phyloP scores from a whole-genome alignment of 371 early-diverging fungal species.

The Blakeslea trispora region DNA sequence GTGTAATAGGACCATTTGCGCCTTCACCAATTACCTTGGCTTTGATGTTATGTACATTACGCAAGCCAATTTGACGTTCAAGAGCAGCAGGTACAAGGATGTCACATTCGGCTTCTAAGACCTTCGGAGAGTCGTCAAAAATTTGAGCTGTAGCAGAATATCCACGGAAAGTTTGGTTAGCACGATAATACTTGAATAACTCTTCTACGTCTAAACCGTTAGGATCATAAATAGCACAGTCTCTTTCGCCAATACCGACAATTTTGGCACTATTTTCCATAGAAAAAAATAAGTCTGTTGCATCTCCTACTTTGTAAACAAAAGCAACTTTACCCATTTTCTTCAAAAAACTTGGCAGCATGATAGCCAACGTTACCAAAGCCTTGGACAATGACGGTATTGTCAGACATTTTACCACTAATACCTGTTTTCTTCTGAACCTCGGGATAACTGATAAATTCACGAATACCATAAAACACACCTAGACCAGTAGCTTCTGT shows the following conservation, averaged over 20 bases:
- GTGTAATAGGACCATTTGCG: conserved; percentile 88
- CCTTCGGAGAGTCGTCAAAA: conserved; percentile 57
- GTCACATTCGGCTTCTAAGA: conserved; percentile 84
- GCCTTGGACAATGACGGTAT: conserved; percentile 80
- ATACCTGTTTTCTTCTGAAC: conserved; percentile 77
- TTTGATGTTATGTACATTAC: conserved; percentile 75
- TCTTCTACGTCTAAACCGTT: conserved; percentile 77
- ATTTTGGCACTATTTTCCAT: conserved; percentile 65
- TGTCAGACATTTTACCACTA: conserved; percentile 67
- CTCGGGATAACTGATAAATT: conserved; percentile 81
- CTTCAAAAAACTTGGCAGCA: conserved; percentile 87
- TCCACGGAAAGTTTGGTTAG: conserved; percentile 71
- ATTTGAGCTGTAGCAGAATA: conserved; percentile 66
- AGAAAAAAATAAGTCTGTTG: background rate
- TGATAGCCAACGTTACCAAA: conserved; percentile 93
- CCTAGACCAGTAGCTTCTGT: conserved; percentile 91
- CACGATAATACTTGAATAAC: conserved; percentile 65
- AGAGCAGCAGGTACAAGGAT: conserved; percentile 86
- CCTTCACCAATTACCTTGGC: conserved; percentile 90
- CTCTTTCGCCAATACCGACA: conserved; percentile 79
- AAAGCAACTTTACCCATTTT: conserved; percentile 58
- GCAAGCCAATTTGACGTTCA: conserved; percentile 83
- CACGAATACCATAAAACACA: conserved; percentile 85
- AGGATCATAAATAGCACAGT: conserved; percentile 69
- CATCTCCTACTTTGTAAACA: background rate